Evolutionary conservation across 345 rosid genomes (phyloP).

Genomic region (Euphorbia pulcherrima): DNA sequence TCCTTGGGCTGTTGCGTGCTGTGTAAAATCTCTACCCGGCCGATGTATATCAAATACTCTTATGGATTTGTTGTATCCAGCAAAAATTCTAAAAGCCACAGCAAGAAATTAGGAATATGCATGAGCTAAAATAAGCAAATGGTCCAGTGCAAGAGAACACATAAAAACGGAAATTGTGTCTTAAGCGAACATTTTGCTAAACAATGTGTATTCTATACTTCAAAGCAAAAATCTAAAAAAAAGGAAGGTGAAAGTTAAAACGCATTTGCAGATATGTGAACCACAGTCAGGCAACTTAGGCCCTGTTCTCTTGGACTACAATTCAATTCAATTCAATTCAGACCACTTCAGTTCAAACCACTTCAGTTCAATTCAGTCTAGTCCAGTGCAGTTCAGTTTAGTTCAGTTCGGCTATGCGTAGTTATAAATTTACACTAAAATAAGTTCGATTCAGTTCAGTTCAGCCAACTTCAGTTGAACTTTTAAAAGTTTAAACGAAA

Average conservation of each 20-base stretch:
- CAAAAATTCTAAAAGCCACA: constrained; percentile 63
- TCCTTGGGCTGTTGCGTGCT: constrained; percentile 67
- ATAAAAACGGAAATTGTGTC: background rate
- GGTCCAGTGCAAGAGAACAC: background rate
- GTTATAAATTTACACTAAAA: no score
- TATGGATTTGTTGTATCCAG: constrained; percentile 79
- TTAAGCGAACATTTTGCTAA: background rate
- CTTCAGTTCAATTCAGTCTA: no score
- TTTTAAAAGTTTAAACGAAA: background rate
- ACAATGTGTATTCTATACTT: background rate
- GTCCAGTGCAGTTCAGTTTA: no score
- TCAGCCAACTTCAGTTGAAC: no score
- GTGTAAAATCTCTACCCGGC: constrained; percentile 86
- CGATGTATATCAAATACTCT: constrained; percentile 90
- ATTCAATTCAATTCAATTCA: no score
- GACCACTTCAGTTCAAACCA: no score
- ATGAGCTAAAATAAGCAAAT: background rate
- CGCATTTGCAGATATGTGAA: background rate
- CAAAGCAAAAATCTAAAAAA: background rate
- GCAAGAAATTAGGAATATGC: background rate
- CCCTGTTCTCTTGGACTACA: no score
- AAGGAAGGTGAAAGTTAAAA: background rate
- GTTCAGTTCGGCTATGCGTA: no score
- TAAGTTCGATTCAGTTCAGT: no score
- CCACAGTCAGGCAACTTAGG: background rate